Base-by-base conservation (phyloP, 805 yeast genomes). In the Teunomyces gatunensis region DNA sequence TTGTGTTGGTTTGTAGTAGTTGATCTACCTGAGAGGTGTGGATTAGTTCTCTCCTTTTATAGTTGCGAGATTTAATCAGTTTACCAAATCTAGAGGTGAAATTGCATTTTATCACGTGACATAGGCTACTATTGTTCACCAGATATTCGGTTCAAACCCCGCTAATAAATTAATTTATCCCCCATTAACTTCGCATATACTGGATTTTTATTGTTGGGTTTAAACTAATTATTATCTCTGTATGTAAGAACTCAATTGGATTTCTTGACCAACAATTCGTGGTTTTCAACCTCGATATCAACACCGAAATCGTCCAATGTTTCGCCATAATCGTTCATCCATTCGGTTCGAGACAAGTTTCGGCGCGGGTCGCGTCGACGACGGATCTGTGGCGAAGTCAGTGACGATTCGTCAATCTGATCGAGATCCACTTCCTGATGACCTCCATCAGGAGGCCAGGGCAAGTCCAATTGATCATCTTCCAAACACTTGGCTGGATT, bases 401-500 rank as follows among this genome's bases (percentile, higher is more conserved):
- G 33, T 6, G 7, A 6, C 4, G 23, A 33, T 9, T 39, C 45
- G 21, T 20, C 44, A 42, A 44, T 42, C 34, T 32, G 34, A 25
- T 40, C 53, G 9, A 51, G 47, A 2, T 52, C 43, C 5, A 45
- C 62, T n/a, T 60, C 60, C 44, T 69, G 74, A 54, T 76, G 72
- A 0, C 83, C 83, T 5, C 89, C 90, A 67, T 89, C 96, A 1
- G 96, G 96, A 1, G 99, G 99, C 96, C 97, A 92, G 2, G 96
- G 94, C 34, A 85, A 68, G 1, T 80, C 78, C 45, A 85, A 65
- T 50, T 86, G 78, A 55, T 84, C 87, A 20, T 73, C 79, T 43
- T 71, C 76, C 13, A 76, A 60, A 29, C 71, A 54, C 40, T 77
- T 82, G 5, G 64, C 65, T 52, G 82, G 90, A 1, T 58, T 58